Conservation (phyloP, 371 early-diverging fungal genomes). For the Mucor plumbeus region DNA sequence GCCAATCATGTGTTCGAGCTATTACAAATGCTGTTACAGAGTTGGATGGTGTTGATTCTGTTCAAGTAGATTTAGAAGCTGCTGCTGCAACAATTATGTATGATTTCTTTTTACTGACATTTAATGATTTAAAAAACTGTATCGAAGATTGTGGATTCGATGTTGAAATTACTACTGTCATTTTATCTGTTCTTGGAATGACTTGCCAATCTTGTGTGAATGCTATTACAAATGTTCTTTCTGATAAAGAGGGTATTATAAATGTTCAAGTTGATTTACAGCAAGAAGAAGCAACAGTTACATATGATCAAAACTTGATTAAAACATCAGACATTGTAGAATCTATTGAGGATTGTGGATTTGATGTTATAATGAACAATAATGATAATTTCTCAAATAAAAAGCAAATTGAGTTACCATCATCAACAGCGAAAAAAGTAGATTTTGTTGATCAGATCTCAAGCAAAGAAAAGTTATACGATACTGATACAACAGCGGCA, state of each 20-base stretch:
- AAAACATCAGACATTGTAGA: constrained; percentile 32
- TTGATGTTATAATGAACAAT: constrained; percentile 28
- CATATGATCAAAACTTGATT: constrained; percentile 5
- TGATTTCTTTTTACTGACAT: constrained; percentile 26
- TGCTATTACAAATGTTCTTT: constrained; percentile 60
- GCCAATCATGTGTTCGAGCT: constrained; percentile 64
- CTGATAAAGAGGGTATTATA: not conserved
- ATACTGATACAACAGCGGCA: constrained; percentile 41
- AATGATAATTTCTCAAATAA: not conserved
- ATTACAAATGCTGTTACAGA: constrained; percentile 39
- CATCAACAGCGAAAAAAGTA: constrained; percentile 60
- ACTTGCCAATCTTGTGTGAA: constrained; percentile 85
- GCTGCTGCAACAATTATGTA: constrained; percentile 42
- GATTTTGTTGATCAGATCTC: not conserved
- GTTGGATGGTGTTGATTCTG: constrained; percentile 38
- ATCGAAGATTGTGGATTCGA: constrained; percentile 48
- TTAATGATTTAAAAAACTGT: constrained; percentile 36
- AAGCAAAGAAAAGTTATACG: constrained; percentile 43
- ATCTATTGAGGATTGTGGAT: constrained; percentile 48
- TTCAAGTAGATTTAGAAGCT: constrained; percentile 43
- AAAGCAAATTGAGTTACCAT: not conserved
- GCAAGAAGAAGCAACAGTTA: constrained; percentile 50
- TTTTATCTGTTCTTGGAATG: constrained; percentile 76
- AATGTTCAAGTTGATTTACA: constrained; percentile 52
- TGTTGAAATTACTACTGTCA: constrained; percentile 29